Percentiles rank a stretch among this genome's conserved stretches.
phyloP scores from a whole-genome alignment of 2,329 filamentous ascomycete genomes.

The Incumbomyces delicatus region DNA sequence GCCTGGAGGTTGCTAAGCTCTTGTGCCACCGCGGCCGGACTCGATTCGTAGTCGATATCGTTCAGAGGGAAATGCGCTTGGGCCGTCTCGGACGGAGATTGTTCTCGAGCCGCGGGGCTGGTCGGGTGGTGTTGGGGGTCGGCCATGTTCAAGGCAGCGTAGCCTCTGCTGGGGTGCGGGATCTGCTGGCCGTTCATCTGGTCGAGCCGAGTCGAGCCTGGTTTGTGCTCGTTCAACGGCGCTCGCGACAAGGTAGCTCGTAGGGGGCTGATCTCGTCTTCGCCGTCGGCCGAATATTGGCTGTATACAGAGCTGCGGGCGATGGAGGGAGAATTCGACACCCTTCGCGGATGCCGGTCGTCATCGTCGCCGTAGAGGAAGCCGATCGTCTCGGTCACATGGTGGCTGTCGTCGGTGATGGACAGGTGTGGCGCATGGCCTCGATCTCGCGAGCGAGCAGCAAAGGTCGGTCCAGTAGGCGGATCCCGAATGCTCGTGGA shows the following conservation, averaged over 20 bases:
- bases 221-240: background rate
- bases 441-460: conserved; percentile 34
- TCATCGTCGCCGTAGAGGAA: conserved; percentile 71
- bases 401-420: conserved; percentile 82
- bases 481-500: conserved; percentile 32
- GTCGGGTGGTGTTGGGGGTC: conserved; percentile 44
- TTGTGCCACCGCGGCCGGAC: conserved; percentile 79
- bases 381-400: conserved; percentile 88
- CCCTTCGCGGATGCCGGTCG: conserved; percentile 49
- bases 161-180: conserved; percentile 16
- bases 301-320: conserved; percentile 50
- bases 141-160: conserved; percentile 32
- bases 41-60: conserved; percentile 79
- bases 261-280: background rate
- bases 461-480: conserved; percentile 34
- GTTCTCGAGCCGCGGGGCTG: conserved; percentile 47
- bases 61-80: conserved; percentile 62
- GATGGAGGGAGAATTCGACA: conserved; percentile 52
- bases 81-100: conserved; percentile 44
- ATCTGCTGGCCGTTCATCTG: background rate
- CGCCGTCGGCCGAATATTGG: conserved; percentile 23
- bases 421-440: conserved; percentile 53
- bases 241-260: background rate
- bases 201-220: background rate
- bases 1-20: conserved; percentile 89